Evolutionary conservation across 345 rosid genomes (phyloP).

Genomic region (Eucalyptus marginata): DNA sequence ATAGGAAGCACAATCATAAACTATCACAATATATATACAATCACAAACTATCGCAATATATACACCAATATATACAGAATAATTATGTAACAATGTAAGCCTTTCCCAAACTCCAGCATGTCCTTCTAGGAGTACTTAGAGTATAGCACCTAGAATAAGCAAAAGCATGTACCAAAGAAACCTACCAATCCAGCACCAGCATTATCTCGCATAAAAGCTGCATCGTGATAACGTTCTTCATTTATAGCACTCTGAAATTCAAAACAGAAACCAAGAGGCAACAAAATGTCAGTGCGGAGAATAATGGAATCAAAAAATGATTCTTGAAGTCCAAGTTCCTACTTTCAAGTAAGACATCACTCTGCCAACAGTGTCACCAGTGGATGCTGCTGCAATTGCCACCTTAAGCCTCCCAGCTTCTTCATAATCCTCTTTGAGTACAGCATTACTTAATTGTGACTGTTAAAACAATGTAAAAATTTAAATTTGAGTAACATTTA

Average conservation of each 20-base stretch:
- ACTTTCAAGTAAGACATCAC: constrained; percentile 59
- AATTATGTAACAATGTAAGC: background rate
- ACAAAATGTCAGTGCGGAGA: background rate
- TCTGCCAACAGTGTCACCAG: constrained; percentile 66
- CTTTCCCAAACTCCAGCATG: background rate
- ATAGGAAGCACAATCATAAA: background rate
- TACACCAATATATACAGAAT: background rate
- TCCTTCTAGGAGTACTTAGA: background rate
- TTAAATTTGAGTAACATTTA: background rate
- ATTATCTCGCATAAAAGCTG: constrained; percentile 63
- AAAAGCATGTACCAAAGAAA: background rate
- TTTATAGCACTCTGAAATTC: constrained; percentile 54
- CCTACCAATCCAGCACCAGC: constrained; percentile 94
- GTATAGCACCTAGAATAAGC: background rate
- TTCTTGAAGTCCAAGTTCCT: background rate
- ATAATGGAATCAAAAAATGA: background rate
- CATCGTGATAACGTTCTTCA: constrained; percentile 75
- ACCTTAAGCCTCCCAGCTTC: constrained; percentile 87
- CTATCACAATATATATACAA: background rate
- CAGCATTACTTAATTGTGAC: constrained; percentile 55
- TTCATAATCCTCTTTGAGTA: constrained; percentile 53
- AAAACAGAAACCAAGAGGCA: background rate
- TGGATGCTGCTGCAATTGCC: constrained; percentile 83
- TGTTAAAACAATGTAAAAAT: constrained; percentile 6
- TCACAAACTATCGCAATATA: background rate